A percentile compares a stretch with the other conserved stretches of the same genome.
Evolutionary conservation across 495 filamentous ascomycete genomes (phyloP).

Genomic region (Talaromyces liani): DNA sequence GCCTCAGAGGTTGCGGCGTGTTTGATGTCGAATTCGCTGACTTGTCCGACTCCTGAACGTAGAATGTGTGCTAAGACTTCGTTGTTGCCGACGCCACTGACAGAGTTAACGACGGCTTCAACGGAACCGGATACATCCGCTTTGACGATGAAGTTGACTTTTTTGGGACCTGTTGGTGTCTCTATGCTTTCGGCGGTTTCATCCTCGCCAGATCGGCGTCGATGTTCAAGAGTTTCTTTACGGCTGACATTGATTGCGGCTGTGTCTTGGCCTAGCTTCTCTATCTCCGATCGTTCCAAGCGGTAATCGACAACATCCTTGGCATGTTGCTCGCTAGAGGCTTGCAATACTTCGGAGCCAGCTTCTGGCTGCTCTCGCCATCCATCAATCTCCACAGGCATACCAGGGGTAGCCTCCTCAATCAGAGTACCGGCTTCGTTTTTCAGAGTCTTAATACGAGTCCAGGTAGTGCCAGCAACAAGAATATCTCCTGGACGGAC

Average conservation of each 20-base stretch:
- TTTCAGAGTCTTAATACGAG: conserved; percentile 69
- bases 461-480: conserved; percentile 81
- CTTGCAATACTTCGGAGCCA: conserved; percentile 81
- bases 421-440: conserved; percentile 78
- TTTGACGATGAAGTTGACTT: conserved; percentile 81
- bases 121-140: conserved; percentile 89
- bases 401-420: conserved; percentile 72
- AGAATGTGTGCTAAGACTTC: conserved; percentile 74
- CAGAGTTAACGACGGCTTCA: conserved; percentile 73
- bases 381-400: conserved; percentile 84
- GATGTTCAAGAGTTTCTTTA: conserved; percentile 51
- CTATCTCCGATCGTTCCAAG: conserved; percentile 51
- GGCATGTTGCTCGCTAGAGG: conserved; percentile 67
- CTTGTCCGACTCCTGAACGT: conserved; percentile 65
- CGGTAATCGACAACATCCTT: conserved; percentile 76
- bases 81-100: conserved; percentile 71
- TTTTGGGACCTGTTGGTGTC: conserved; percentile 42
- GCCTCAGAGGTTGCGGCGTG: conserved; percentile 66
- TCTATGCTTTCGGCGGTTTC: conserved; percentile 27
- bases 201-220: conserved; percentile 35
- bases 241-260: conserved; percentile 69
- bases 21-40: conserved; percentile 84
- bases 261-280: conserved; percentile 59
- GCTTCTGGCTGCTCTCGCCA: conserved; percentile 91
- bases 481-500: conserved; percentile 74